phyloP scores from a whole-genome alignment of 2,329 filamentous ascomycete genomes.

The Colletotrichum eremochloae region DNA sequence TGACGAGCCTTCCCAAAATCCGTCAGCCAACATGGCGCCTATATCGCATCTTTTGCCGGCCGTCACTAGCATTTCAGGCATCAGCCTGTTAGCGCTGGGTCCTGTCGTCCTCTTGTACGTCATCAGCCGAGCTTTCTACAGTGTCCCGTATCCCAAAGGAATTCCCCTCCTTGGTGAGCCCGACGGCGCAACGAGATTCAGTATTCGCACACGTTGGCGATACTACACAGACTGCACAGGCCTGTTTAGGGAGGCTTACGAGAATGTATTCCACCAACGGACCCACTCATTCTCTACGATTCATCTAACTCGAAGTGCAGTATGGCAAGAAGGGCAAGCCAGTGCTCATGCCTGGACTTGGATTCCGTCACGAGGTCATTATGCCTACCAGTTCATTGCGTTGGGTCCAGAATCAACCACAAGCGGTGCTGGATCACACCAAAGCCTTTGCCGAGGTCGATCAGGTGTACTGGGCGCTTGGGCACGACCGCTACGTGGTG shows the following conservation, averaged over 20 bases:
- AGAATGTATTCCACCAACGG: constrained; percentile 44
- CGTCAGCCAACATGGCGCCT: constrained; percentile 14
- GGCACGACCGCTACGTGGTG: constrained; percentile 49
- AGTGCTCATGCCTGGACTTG: constrained; percentile 57
- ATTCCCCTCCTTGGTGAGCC: constrained; percentile 48
- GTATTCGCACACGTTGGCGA: constrained; percentile 47
- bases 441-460: constrained; percentile 56
- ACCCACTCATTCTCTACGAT: not conserved
- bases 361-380: constrained; percentile 56
- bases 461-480: constrained; percentile 54
- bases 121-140: constrained; percentile 42
- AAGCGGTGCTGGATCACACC: constrained; percentile 50
- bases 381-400: constrained; percentile 56
- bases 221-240: constrained; percentile 50
- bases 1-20: not conserved
- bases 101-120: constrained; percentile 40
- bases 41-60: constrained; percentile 5
- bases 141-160: constrained; percentile 46
- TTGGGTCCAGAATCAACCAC: constrained; percentile 57
- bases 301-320: constrained; percentile 44
- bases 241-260: constrained; percentile 50
- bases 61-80: constrained; percentile 17
- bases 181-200: constrained; percentile 45
- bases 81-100: constrained; percentile 13
- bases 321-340: constrained; percentile 58